Evolutionary conservation across 352 stramenopile species (phyloP), one percentile per base, ranked within the genome.

Genomic region (Pythium periplocum): DNA sequence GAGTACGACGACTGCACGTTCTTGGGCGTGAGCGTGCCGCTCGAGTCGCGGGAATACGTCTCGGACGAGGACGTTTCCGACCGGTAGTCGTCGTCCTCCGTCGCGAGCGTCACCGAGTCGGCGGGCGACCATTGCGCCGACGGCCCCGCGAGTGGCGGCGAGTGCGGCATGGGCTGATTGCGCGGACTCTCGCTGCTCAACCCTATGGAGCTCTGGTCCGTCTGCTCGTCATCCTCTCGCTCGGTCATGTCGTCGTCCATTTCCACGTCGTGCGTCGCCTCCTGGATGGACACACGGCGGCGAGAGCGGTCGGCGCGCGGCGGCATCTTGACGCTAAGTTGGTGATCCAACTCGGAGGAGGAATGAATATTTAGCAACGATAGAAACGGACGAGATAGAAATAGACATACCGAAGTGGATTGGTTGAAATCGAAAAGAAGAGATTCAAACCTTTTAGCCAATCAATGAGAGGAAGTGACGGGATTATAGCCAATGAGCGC

Each of bases 31-130:
- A 46, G 39, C 45, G 53, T 45, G 36, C 45, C 51, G 31, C 51
- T 41, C 9, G 26, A 59, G 12, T 72, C 49, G 43, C 66, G 59
- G 36, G 63, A 62, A 17, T 73, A 80, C 11, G 81, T 62, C 51
- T 90, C 78, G 31, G 76, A 64, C 31, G 8, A 80, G 3, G 77
- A 88, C 33, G 79, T 87, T 64, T 92, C 81, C 0, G 81, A 92
- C 4, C 82, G 69, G 17, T 85, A 87, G 56, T 92, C 82, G 38
- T 92, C 82, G 50, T 92, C 79, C 33, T 92, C 82, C 33, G 74
- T 78, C 11, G 75, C 87, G 30, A 75, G 62, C 1, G 73, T 66
- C 7, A 66, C 61, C 7, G 76, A 79, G 48, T 90, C 78, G 3
- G 71, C 46, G 6, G 77, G 75, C n/a, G 77, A 88, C 51, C 69